A percentile compares a stretch with the other conserved stretches of the same genome.
Conservation (phyloP, 805 yeast species). For the Starmerella powellii region DNA sequence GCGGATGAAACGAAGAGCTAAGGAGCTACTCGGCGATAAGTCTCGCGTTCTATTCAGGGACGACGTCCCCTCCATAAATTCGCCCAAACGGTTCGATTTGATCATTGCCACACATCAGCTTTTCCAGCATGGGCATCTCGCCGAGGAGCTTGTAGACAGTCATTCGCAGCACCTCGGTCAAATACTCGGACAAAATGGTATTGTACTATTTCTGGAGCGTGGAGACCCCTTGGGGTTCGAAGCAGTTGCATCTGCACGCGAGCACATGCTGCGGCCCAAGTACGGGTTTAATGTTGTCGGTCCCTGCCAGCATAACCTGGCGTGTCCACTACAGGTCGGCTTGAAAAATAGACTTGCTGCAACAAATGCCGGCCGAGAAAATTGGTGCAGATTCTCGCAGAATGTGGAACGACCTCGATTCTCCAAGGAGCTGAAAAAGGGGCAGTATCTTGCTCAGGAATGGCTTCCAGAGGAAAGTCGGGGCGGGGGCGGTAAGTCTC, state of each 20-base stretch:
- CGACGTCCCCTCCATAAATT: slow-evolving; percentile 35
- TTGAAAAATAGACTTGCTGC: slow-evolving; percentile 36
- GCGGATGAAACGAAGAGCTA: slow-evolving; percentile 73
- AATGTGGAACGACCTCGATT: slow-evolving; percentile 66
- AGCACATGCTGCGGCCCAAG: slow-evolving; percentile 79
- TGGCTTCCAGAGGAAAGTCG: slow-evolving; percentile 49
- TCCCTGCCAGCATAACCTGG: slow-evolving; percentile 81
- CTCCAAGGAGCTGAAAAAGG: slow-evolving; percentile 74
- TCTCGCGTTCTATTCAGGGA: slow-evolving; percentile 44
- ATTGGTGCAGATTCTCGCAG: slow-evolving; percentile 66
- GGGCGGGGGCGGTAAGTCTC: slow-evolving; percentile 38
- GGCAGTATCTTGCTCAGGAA: slow-evolving; percentile 54
- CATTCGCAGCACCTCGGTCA: slow-evolving; percentile 47
- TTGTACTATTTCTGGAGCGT: slow-evolving; percentile 66
- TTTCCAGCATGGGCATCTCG: slow-evolving; percentile 44
- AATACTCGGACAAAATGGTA: slow-evolving; percentile 65
- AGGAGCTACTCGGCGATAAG: slow-evolving; percentile 40
- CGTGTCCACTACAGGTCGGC: slow-evolving; percentile 74
- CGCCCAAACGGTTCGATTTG: slow-evolving; percentile 53
- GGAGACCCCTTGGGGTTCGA: slow-evolving; percentile 89
- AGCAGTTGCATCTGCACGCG: slow-evolving; percentile 78
- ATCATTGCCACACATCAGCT: slow-evolving; percentile 76
- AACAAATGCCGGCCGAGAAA: slow-evolving; percentile 45
- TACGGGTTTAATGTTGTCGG: slow-evolving; percentile 45
- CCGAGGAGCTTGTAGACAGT: slow-evolving; percentile 63